Evolutionary conservation across 441 rosid species (phyloP).

Genomic region (Geranium incanum): DNA sequence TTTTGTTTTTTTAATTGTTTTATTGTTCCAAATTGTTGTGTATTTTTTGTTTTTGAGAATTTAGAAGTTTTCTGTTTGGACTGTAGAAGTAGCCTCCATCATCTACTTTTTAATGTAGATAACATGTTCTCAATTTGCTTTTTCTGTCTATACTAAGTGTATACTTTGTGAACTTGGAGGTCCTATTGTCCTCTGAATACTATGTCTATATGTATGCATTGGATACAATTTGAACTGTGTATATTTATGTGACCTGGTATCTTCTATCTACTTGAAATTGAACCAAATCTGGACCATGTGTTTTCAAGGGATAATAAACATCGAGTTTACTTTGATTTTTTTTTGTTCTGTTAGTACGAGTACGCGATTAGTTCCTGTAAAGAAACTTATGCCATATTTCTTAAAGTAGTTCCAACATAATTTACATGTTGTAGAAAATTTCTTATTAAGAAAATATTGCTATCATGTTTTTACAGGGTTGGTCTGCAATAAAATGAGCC

Average conservation of each 20-base stretch:
- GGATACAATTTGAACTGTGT: background rate
- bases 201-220: background rate
- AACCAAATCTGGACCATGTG: background rate
- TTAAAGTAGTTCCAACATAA: background rate
- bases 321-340: background rate
- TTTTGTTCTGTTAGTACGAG: background rate
- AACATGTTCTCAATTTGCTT: background rate
- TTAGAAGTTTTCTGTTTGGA: background rate
- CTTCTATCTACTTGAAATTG: background rate
- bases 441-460: background rate
- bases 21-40: background rate
- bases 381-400: background rate
- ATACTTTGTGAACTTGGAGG: background rate
- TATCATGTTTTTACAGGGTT: slow-evolving; percentile 21
- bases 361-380: background rate
- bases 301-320: background rate
- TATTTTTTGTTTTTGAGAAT: background rate
- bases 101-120: background rate
- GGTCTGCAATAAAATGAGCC: slow-evolving; percentile 47
- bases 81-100: background rate
- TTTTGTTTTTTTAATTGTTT: background rate
- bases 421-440: slow-evolving; percentile 3
- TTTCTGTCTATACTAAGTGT: background rate
- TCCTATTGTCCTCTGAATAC: background rate
- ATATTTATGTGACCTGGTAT: background rate